Evolutionary conservation across 257 asterid species (phyloP).

Genomic region (Lavandula angustifolia): DNA sequence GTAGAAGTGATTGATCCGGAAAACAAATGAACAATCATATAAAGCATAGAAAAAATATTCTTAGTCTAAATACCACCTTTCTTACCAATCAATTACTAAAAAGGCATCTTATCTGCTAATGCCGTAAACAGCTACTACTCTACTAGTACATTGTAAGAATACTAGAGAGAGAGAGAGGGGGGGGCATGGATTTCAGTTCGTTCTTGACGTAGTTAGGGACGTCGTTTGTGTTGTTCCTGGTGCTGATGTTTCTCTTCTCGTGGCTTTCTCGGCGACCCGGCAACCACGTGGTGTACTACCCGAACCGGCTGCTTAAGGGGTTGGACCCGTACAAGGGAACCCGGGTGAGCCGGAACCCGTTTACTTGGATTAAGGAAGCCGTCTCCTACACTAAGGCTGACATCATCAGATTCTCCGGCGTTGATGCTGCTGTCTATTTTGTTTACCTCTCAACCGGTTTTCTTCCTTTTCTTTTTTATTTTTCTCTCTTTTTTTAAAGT

Average conservation of each 20-base stretch:
- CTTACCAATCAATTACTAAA: not conserved
- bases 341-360: conserved; percentile 63
- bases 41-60: too few species aligned
- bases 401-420: conserved; percentile 71
- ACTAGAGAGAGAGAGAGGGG: not conserved
- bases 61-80: not conserved
- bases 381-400: conserved; percentile 75
- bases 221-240: conserved; percentile 63
- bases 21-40: too few species aligned
- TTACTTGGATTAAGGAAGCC: conserved; percentile 88
- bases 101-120: not conserved
- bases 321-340: conserved; percentile 72
- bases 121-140: conserved; percentile 31
- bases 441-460: conserved; percentile 83
- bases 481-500: too few species aligned
- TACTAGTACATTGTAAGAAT: too few species aligned
- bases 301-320: conserved; percentile 77
- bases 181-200: conserved; percentile 70
- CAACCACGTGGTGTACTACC: conserved; percentile 67
- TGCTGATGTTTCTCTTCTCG: conserved; percentile 66
- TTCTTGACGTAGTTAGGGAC: conserved; percentile 86
- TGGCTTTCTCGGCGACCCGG: conserved; percentile 73
- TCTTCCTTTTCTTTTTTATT: not conserved
- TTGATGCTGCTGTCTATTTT: conserved; percentile 94
- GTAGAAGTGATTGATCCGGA: too few species aligned